Evolutionary conservation across 495 filamentous ascomycete genomes (phyloP), one percentile per base, ranked within the genome.

Genomic region (Talaromyces trachyspermus): DNA sequence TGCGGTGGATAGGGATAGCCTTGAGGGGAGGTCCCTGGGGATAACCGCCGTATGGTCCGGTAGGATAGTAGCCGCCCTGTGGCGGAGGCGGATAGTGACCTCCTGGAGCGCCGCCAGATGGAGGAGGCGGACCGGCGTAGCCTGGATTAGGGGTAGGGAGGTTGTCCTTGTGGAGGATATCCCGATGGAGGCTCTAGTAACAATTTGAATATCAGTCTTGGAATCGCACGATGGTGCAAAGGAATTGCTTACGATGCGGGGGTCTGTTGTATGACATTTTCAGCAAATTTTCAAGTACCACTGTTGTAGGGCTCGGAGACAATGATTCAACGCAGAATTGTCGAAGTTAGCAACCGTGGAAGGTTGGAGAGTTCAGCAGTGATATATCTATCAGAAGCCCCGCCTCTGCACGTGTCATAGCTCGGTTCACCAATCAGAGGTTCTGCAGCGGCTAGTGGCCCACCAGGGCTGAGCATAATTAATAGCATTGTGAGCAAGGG

Each of bases 21-120:
- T 39, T 43, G 49, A 9, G 41, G 14, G 24, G 43, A 20, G 27
- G 46, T 11, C 49, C 43, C 17, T 43, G 52, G 15, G 56, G 56
- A 15, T 59, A 54, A 62, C 39, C 64, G 63, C 35, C 65, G 56
- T 30, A 55, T 49, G 62, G 59, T 46, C 68, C 64, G 10, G 60
- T 59, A 20, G 56, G 61, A 48, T 70, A 67, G 27, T 53, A 55
- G 40, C 60, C 59, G 39, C 60, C 51, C 10, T 49, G 61, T 25
- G 63, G 64, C 17, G 54, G 49, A 17, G 53, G 53, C n/a, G 49
- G 46, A 17, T 64, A 53, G 41, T 55, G 50, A 23, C 45, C 45
- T n/a, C 45, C 45, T 5, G 30, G 45, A 23, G 45, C 30, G 20
- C 25, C 42, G 17, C 24, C 42, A 1, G 44, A 12, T 25, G 14